Evolutionary conservation across 257 asterid genomes (phyloP).

Genomic region (Salvia rosmarinus): DNA sequence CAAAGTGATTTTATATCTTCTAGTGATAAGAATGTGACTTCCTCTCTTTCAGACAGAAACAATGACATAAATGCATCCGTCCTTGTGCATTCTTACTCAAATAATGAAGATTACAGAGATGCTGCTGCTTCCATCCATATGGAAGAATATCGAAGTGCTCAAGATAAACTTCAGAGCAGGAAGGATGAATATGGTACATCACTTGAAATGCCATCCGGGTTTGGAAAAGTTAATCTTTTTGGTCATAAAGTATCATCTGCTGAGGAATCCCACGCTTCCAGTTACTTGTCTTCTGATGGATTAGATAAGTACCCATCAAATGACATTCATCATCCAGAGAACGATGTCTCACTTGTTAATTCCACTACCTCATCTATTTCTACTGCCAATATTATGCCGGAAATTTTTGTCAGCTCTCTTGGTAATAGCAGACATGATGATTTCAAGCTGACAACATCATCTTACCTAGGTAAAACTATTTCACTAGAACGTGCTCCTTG

Average conservation of each 20-base stretch:
- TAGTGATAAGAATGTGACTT: conserved; percentile 33
- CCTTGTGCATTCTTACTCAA: conserved; percentile 34
- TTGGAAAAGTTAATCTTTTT: conserved; percentile 36
- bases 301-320: conserved; percentile 38
- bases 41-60: conserved; percentile 38
- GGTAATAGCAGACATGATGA: conserved; percentile 42
- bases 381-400: conserved; percentile 42
- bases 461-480: conserved; percentile 56
- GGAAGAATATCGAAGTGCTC: conserved; percentile 39
- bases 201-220: conserved; percentile 41
- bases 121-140: conserved; percentile 41
- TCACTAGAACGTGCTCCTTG: conserved; percentile 6
- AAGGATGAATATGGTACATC: conserved; percentile 50
- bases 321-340: conserved; percentile 37
- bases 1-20: conserved; percentile 43
- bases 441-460: conserved; percentile 44
- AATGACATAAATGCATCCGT: conserved; percentile 32
- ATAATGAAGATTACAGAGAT: conserved; percentile 46
- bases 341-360: conserved; percentile 43
- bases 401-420: conserved; percentile 36
- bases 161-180: conserved; percentile 39
- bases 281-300: conserved; percentile 44
- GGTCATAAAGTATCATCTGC: conserved; percentile 36
- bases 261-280: conserved; percentile 41
- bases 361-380: conserved; percentile 46